Evolutionary conservation across 352 stramenopile species (phyloP), one percentile per base, ranked within the genome.

Genomic region (Phytophthora constricta): DNA sequence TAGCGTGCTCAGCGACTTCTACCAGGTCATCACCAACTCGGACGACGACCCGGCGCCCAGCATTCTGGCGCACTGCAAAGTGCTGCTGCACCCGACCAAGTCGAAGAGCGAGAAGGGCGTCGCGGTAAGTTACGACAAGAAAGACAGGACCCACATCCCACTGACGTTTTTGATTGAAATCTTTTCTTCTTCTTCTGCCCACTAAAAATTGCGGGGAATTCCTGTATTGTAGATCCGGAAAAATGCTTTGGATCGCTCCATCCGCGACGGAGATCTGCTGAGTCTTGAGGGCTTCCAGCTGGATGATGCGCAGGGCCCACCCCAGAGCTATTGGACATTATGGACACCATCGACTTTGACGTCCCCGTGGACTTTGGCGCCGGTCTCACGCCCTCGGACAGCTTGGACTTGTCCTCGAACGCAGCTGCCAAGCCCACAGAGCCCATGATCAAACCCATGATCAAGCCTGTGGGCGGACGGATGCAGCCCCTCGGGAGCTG

Each of bases 101-200:
- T 94, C 86, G 45, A 92, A 89, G 72, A 73, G 68, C 62, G 86
- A 94, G 61, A 90, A 92, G 68, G 86, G 86, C 48, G 82, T 90
- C 17, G 70, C 90, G 63, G 86, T 92, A 66, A 51, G 77, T 67
- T 10, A n/a, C n/a, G n/a, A n/a, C n/a, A n/a, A n/a, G n/a, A n/a
- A n/a, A n/a, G n/a, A n/a, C n/a, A n/a, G n/a, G n/a, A n/a, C n/a
- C n/a, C n/a, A n/a, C n/a, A n/a, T n/a, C n/a, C n/a, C n/a, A n/a
- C n/a, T n/a, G n/a, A n/a, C n/a, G n/a, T n/a, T n/a, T n/a, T n/a
- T n/a, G n/a, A n/a, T n/a, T n/a, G n/a, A n/a, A n/a, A n/a, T n/a
- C n/a, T n/a, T n/a, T n/a, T n/a, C n/a, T n/a, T n/a, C n/a, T 13
- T 1, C 19, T 43, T 22, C 13, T 55, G 13, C 7, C 4, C 43